These are phyloP conservation scores for Candida qinlingensis DNA, from an alignment of 805 yeast species.

Conservation along the genomic window DNA sequence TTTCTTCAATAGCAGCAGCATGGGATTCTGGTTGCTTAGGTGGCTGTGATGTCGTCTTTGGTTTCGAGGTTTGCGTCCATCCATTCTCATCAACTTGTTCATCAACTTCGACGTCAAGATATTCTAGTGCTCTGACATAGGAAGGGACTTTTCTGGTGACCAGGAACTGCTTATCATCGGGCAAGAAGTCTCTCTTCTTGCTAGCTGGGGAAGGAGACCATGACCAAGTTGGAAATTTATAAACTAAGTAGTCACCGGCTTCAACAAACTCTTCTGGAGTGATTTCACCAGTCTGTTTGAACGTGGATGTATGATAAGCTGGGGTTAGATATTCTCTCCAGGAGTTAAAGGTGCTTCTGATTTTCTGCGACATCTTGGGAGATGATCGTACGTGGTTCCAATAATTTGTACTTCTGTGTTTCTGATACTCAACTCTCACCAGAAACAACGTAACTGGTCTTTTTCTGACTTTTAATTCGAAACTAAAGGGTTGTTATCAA, in stretches of 20 bases:
- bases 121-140: slow-evolving; percentile 57
- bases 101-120: slow-evolving; percentile 39
- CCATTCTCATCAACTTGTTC: slow-evolving; percentile 45
- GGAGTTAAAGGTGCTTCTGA: slow-evolving; percentile 75
- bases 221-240: slow-evolving; percentile 94
- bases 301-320: slow-evolving; percentile 79
- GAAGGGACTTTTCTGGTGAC: slow-evolving; percentile 90
- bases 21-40: background rate
- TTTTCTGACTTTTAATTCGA: no score
- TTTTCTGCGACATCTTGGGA: slow-evolving; percentile 7
- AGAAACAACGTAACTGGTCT: no score
- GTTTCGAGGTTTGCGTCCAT: slow-evolving; percentile 44
- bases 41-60: slow-evolving; percentile 15
- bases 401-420: background rate
- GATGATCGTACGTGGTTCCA: background rate
- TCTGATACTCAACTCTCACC: no score
- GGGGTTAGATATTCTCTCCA: slow-evolving; percentile 94
- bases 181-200: slow-evolving; percentile 64
- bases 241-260: slow-evolving; percentile 91
- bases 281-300: slow-evolving; percentile 80
- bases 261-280: slow-evolving; percentile 92
- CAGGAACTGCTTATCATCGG: slow-evolving; percentile 79
- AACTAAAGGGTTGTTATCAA: no score
- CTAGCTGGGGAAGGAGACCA: slow-evolving; percentile 67
- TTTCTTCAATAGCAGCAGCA: slow-evolving; percentile 32